phyloP scores from a whole-genome alignment of 2,329 filamentous ascomycete species.

The Sarocladium oryzae region DNA sequence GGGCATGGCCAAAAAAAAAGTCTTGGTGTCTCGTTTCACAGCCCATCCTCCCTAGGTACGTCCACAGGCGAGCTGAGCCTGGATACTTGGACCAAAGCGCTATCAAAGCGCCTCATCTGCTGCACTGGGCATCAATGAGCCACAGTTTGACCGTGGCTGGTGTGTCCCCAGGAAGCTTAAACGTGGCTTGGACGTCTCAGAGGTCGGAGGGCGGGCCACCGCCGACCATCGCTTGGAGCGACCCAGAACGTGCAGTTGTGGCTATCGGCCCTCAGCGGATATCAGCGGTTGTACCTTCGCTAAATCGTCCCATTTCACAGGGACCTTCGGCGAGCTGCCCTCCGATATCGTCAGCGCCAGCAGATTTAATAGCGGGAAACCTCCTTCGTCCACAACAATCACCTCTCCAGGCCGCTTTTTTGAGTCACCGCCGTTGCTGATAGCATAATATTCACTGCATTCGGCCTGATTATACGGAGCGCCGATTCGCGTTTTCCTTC shows the following conservation, averaged over 20 bases:
- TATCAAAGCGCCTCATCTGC: slow-evolving; percentile 2
- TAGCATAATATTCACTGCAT: neutral
- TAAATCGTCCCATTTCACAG: slow-evolving; percentile 4
- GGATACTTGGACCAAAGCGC: no score
- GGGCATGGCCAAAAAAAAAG: neutral
- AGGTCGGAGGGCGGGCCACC: no score
- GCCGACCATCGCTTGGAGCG: neutral
- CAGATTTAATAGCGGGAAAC: slow-evolving; percentile 2
- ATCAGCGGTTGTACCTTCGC: slow-evolving; percentile 11
- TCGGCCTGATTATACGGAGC: neutral
- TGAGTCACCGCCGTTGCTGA: slow-evolving; percentile 7
- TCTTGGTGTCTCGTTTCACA: neutral
- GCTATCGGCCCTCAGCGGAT: slow-evolving; percentile 13
- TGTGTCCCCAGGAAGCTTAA: no score
- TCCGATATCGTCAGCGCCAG: slow-evolving; percentile 8
- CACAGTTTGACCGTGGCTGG: neutral
- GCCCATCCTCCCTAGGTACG: neutral
- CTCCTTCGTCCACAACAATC: neutral
- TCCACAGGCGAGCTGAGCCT: neutral
- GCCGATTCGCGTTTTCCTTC: no score
- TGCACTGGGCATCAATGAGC: neutral
- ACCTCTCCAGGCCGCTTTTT: neutral
- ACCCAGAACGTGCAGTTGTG: neutral
- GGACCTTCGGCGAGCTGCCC: neutral
- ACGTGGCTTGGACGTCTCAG: no score